Evolutionary conservation across 2,329 filamentous ascomycete genomes (phyloP).

Genomic region (Cladosporium halotolerans): DNA sequence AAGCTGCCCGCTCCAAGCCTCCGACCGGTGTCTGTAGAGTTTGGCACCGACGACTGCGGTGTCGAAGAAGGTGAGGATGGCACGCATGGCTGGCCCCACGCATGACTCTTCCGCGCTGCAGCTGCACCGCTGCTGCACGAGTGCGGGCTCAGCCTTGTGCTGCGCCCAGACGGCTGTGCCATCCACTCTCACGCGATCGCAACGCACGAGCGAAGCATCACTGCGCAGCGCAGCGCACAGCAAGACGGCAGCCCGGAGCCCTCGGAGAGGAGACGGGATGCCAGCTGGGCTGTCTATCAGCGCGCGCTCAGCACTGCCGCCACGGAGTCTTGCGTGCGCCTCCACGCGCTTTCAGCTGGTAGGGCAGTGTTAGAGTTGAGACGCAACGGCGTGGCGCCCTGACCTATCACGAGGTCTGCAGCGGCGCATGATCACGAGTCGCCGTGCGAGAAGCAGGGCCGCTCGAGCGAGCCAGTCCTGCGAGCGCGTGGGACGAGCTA

Average conservation of each 20-base stretch:
- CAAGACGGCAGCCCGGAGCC: not conserved
- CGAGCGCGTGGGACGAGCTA: not conserved
- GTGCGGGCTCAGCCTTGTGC: not conserved
- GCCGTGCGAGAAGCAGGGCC: not conserved
- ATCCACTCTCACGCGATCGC: not conserved
- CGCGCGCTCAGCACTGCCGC: not conserved
- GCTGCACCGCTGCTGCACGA: not conserved
- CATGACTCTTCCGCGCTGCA: not conserved
- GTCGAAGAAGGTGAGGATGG: too few relatives aligned
- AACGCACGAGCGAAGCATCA: not conserved
- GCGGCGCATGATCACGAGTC: not conserved
- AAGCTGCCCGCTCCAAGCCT: too few relatives aligned
- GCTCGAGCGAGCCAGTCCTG: not conserved
- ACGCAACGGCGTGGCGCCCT: not conserved
- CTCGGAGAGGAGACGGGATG: not conserved
- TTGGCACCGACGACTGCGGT: too few relatives aligned
- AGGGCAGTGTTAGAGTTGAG: not conserved
- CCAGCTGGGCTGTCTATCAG: not conserved
- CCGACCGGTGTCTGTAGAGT: too few relatives aligned
- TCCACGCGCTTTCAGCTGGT: not conserved
- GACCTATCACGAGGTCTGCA: not conserved
- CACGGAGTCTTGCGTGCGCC: not conserved
- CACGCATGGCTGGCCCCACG: not conserved
- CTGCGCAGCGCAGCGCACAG: not conserved
- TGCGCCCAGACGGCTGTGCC: not conserved